Conservation (phyloP, 257 asterid genomes). For the Linderniella brevidens region DNA sequence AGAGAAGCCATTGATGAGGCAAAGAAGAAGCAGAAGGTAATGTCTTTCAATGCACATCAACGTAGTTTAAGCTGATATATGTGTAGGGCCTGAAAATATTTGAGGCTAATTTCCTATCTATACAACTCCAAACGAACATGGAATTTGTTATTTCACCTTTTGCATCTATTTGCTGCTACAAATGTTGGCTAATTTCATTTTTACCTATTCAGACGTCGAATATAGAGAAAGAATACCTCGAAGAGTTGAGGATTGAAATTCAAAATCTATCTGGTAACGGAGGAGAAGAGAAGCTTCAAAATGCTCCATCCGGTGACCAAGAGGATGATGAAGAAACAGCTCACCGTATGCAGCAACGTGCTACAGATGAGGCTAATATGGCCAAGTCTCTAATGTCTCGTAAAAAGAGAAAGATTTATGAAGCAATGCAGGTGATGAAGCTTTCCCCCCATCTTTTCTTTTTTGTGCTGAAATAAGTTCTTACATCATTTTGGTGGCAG, state of each 20-base stretch:
- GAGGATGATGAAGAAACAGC: conserved; percentile 21
- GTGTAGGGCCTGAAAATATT: not conserved
- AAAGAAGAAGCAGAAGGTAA: conserved; percentile 56
- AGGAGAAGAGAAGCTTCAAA: not conserved
- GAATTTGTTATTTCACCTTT: no score
- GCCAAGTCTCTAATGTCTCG: conserved; percentile 41
- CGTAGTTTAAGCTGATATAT: not conserved
- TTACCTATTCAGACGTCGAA: conserved; percentile 34
- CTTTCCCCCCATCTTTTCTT: not conserved
- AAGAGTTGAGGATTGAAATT: conserved; percentile 41
- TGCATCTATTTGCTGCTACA: not conserved
- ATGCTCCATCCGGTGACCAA: conserved; percentile 16
- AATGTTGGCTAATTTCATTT: not conserved
- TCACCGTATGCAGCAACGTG: conserved; percentile 26
- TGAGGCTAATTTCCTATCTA: not conserved
- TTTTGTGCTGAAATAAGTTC: not conserved
- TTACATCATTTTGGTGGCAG: not conserved
- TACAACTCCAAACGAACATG: no score
- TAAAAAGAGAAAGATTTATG: conserved; percentile 33
- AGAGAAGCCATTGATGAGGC: conserved; percentile 81
- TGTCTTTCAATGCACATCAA: not conserved
- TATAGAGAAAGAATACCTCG: conserved; percentile 42
- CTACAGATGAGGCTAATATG: conserved; percentile 33
- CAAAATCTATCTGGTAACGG: conserved; percentile 9
- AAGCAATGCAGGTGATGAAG: conserved; percentile 49